These are phyloP conservation scores for Pelagophyceae sp. DNA, from an alignment of 352 stramenopile species.

Conservation along the genomic window DNA sequence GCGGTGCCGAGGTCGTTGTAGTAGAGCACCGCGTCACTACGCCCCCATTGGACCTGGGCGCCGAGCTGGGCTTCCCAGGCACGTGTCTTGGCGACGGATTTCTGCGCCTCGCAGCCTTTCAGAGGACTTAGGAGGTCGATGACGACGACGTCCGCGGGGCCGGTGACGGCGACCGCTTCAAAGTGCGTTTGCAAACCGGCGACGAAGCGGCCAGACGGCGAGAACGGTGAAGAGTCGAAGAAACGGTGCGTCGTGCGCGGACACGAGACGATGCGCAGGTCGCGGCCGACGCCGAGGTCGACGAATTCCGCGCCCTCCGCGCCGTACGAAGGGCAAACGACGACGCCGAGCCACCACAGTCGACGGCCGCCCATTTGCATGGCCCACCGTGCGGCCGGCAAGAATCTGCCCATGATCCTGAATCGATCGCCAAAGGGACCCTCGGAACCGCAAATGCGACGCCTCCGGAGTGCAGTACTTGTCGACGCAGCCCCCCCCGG, in stretches of 20 bases:
- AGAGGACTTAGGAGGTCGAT: not conserved
- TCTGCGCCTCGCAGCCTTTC: not conserved
- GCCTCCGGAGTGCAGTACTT: no score
- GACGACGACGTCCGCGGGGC: not conserved
- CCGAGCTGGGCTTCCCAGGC: slow-evolving; percentile 9
- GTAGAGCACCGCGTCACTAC: not conserved
- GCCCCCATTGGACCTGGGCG: slow-evolving; percentile 9
- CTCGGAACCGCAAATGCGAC: no score
- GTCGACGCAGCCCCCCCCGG: no score
- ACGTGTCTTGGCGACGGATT: not conserved
- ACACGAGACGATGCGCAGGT: not conserved
- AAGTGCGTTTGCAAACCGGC: not conserved
- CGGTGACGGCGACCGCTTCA: not conserved
- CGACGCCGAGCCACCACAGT: no score
- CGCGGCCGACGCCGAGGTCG: not conserved
- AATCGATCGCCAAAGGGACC: no score
- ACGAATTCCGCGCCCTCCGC: no score
- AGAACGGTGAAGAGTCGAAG: slow-evolving; percentile 9
- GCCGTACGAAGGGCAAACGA: no score
- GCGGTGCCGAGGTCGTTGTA: slow-evolving; percentile 10
- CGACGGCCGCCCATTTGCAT: no score
- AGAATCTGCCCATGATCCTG: no score
- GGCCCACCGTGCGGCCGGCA: no score
- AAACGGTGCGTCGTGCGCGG: slow-evolving; percentile 8
- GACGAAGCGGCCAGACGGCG: slow-evolving; percentile 1